These are phyloP conservation scores for Cymbopogon flexuosus DNA, from an alignment of 202 grass and related monocot genomes.

Conservation along the genomic window DNA sequence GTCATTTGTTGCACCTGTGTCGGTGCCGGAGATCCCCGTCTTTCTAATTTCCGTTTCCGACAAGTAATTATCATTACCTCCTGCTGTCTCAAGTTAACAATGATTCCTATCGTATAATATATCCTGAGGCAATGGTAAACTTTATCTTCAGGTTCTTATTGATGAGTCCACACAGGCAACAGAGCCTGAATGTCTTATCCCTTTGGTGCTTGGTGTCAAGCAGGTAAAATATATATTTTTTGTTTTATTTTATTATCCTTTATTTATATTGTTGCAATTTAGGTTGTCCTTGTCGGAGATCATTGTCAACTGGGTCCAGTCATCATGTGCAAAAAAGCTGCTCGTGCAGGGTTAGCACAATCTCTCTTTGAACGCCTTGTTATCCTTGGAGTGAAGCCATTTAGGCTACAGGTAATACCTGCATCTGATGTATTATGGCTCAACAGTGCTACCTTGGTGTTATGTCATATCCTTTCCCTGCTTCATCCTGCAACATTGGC, in stretches of 20 bases:
- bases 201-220: conserved; percentile 93
- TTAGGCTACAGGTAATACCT: conserved; percentile 80
- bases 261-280: conserved; percentile 27
- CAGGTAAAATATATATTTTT: conserved; percentile 50
- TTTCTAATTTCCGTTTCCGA: conserved; percentile 94
- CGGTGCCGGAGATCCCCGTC: conserved; percentile 90
- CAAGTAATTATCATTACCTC: conserved; percentile 47
- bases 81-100: background rate
- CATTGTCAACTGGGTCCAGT: conserved; percentile 98
- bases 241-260: conserved; percentile 7
- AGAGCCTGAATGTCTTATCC: conserved; percentile 95
- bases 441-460: background rate
- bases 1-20: conserved; percentile 99
- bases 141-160: conserved; percentile 82
- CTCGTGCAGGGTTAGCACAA: conserved; percentile 85
- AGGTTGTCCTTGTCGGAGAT: conserved; percentile 98
- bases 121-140: background rate
- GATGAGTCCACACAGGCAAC: conserved; percentile 96
- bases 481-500: background rate
- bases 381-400: conserved; percentile 93
- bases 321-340: conserved; percentile 99
- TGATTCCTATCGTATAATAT: background rate
- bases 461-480: background rate
- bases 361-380: conserved; percentile 98
- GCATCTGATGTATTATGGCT: background rate